Evolutionary conservation across 148 eudicot genomes (phyloP).

Genomic region (Limonium bicolor): DNA sequence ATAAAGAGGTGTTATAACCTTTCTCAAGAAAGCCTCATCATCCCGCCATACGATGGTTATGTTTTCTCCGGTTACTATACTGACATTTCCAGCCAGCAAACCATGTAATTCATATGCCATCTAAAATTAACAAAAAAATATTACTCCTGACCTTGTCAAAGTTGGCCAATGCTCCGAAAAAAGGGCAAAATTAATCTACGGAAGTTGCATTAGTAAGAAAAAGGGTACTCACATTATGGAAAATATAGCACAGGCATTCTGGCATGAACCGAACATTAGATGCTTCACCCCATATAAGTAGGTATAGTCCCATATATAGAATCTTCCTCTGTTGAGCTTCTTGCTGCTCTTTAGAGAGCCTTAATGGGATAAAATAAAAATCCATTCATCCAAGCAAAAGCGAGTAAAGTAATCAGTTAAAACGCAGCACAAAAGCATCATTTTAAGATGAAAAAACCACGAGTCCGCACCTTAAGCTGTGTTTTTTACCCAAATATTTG

Average conservation of each 20-base stretch:
- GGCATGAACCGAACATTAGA: slow-evolving; percentile 94
- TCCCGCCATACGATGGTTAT: slow-evolving; percentile 95
- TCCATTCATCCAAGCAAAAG: too few species aligned
- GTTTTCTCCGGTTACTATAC: slow-evolving; percentile 82
- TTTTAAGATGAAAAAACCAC: not conserved
- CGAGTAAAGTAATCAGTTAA: too few species aligned
- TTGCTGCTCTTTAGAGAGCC: slow-evolving; percentile 63
- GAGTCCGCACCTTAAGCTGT: slow-evolving; percentile 56
- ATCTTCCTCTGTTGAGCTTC: slow-evolving; percentile 74
- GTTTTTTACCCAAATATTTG: slow-evolving; percentile 81
- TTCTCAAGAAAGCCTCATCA: slow-evolving; percentile 85
- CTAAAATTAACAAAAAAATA: too few species aligned
- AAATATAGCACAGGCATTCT: slow-evolving; percentile 91
- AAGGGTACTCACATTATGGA: slow-evolving; percentile 56
- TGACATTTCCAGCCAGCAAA: slow-evolving; percentile 86
- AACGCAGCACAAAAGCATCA: not conserved
- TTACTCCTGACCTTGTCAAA: too few species aligned
- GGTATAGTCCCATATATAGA: slow-evolving; percentile 87
- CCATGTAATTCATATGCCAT: slow-evolving; percentile 98
- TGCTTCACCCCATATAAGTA: slow-evolving; percentile 98
- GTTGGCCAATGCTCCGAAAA: too few species aligned
- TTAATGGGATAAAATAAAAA: too few species aligned
- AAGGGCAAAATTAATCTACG: too few species aligned
- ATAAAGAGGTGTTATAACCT: slow-evolving; percentile 80
- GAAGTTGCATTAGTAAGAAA: slow-evolving; percentile 5